Percentiles rank a stretch among this genome's conserved stretches.
phyloP scores from a whole-genome alignment of 352 stramenopile genomes.

The Pythium apleroticum region DNA sequence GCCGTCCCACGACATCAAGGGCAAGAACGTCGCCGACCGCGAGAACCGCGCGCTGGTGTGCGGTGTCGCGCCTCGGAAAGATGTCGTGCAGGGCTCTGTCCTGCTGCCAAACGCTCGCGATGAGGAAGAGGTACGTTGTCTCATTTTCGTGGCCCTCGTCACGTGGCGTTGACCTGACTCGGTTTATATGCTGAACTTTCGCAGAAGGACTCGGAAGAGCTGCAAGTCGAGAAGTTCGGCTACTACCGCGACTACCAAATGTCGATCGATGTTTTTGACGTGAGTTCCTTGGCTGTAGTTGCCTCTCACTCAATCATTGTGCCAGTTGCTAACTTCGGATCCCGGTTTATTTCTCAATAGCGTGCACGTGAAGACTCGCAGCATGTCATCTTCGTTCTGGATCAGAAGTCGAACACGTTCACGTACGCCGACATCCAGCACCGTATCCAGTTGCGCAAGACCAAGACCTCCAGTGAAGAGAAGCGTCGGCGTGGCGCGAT shows the following conservation, averaged over 20 bases:
- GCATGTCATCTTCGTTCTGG: conserved; percentile 77
- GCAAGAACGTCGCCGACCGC: conserved; percentile 64
- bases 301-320: too few relatives aligned
- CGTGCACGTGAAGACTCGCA: conserved; percentile 49
- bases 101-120: conserved; percentile 55
- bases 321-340: background rate
- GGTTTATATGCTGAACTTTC: too few relatives aligned
- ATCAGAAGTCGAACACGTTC: conserved; percentile 71
- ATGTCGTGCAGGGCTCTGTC: conserved; percentile 76
- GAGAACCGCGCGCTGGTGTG: conserved; percentile 74
- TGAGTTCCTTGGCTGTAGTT: conserved; percentile 32
- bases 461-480: conserved; percentile 73
- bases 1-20: conserved; percentile 77
- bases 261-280: conserved; percentile 60
- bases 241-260: conserved; percentile 84
- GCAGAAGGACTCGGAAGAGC: conserved; percentile 49
- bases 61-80: conserved; percentile 55
- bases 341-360: conserved; percentile 6
- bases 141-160: too few relatives aligned
- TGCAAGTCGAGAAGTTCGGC: conserved; percentile 66
- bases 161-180: too few relatives aligned
- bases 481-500: conserved; percentile 78
- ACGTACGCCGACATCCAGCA: conserved; percentile 78
- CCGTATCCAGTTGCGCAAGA: conserved; percentile 82
- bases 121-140: conserved; percentile 49